Conservation (phyloP, 129 eudicot genomes). For the Pseudognaphalium luteoalbum region DNA sequence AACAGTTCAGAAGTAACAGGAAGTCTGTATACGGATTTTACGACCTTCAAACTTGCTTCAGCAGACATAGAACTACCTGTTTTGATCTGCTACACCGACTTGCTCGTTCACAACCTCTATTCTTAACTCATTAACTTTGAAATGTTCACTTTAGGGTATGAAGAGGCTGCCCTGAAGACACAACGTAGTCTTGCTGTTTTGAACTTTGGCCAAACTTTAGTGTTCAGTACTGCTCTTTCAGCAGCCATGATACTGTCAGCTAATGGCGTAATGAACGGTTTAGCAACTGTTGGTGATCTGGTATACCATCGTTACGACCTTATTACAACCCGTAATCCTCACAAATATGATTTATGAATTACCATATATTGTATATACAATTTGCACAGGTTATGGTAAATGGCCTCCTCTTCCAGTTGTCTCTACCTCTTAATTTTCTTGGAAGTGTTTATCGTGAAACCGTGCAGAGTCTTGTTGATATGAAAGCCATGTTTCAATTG, state of each 20-base stretch:
- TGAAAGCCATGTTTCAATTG: constrained; percentile 94
- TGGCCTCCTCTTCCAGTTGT: constrained; percentile 93
- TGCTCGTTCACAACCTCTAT: too few relatives aligned
- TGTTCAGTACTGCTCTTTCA: constrained; percentile 87
- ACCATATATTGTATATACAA: background rate
- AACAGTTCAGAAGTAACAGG: too few relatives aligned
- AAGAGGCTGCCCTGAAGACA: constrained; percentile 94
- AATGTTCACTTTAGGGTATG: constrained; percentile 62
- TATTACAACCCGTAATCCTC: constrained; percentile 3
- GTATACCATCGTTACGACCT: constrained; percentile 36
- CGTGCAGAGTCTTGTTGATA: constrained; percentile 86
- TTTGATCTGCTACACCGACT: too few relatives aligned
- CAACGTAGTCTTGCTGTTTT: constrained; percentile 91
- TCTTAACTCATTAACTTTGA: background rate
- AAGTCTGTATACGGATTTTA: too few relatives aligned
- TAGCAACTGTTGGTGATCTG: constrained; percentile 96
- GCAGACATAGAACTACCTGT: too few relatives aligned
- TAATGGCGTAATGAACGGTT: constrained; percentile 69
- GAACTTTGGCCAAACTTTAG: constrained; percentile 88
- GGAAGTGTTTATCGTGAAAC: constrained; percentile 99
- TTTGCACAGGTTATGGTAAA: constrained; percentile 89
- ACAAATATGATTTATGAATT: constrained; percentile 10
- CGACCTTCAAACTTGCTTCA: too few relatives aligned
- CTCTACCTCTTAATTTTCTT: constrained; percentile 97
- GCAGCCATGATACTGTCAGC: constrained; percentile 88